Evolutionary conservation across 2,329 filamentous ascomycete species (phyloP).

Genomic region (Cyclaneusma minus): DNA sequence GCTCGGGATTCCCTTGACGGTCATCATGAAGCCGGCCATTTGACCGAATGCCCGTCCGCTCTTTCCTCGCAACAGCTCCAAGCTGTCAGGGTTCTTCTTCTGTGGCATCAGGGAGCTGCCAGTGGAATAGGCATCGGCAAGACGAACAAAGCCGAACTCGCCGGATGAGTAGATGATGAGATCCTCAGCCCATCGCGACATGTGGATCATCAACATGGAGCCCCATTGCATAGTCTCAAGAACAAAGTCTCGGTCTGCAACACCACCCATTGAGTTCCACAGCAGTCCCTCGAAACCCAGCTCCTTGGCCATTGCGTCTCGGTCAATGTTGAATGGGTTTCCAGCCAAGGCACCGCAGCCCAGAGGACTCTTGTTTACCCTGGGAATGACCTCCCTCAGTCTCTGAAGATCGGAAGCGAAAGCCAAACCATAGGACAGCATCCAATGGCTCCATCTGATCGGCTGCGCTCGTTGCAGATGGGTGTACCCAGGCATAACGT

Average conservation of each 20-base stretch:
- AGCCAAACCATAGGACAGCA: slow-evolving; percentile 57
- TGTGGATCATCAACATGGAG: slow-evolving; percentile 61
- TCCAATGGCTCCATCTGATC: slow-evolving; percentile 69
- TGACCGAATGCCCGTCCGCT: slow-evolving; percentile 63
- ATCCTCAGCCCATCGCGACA: slow-evolving; percentile 72
- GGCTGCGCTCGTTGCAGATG: slow-evolving; percentile 73
- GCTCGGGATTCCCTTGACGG: slow-evolving; percentile 53
- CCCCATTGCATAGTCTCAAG: slow-evolving; percentile 72
- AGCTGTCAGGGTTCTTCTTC: slow-evolving; percentile 68
- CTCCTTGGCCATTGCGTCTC: slow-evolving; percentile 64
- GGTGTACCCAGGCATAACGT: slow-evolving; percentile 78
- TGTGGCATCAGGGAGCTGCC: slow-evolving; percentile 68
- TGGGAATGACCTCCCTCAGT: slow-evolving; percentile 52
- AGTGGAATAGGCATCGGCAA: slow-evolving; percentile 69
- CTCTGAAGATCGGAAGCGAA: slow-evolving; percentile 65
- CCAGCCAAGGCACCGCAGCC: slow-evolving; percentile 48
- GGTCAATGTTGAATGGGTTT: slow-evolving; percentile 69
- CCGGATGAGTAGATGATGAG: slow-evolving; percentile 67
- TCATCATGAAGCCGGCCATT: slow-evolving; percentile 67
- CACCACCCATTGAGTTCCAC: slow-evolving; percentile 63
- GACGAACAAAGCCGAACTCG: slow-evolving; percentile 61
- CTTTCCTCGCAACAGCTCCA: slow-evolving; percentile 59
- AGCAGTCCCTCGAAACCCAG: slow-evolving; percentile 64
- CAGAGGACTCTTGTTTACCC: slow-evolving; percentile 47
- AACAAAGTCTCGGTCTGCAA: slow-evolving; percentile 69